Evolutionary conservation across 2,329 filamentous ascomycete species (phyloP), one percentile per base, ranked within the genome.

Genomic region (Coleophoma eucalyptorum): DNA sequence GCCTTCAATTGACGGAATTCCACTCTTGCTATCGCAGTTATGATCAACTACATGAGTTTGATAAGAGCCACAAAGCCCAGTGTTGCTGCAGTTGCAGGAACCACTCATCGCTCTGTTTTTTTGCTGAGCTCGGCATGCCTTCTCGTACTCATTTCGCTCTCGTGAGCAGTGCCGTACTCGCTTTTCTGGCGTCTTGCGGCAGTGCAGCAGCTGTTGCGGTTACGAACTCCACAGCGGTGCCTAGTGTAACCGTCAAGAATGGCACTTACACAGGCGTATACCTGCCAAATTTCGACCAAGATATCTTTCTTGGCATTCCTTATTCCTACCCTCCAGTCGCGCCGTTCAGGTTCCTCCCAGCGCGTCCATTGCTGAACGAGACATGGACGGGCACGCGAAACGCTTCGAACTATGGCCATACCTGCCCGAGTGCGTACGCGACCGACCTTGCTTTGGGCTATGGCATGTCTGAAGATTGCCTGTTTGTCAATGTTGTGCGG

Each of bases 401-500:
- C n/a, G 57, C 55, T n/a, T 50, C 47, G 10, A 50, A 54, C 20
- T 58, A 54, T 52, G 52, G 46, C 18, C 46, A 35, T 46, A 49
- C 31, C 13, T 46, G 33, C 38, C 38, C 42, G 33, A 50, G 33
- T 59, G 54, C 19, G 46, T 55, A 37, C 49, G 57, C 6, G 54
- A 56, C 38, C 3, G 31, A 37, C 35, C 13, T 33, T 10, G 19
- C 42, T 13, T 35, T 50, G 20, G 26, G 37, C 10, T 46, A 32
- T 34, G 35, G 32, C 32, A 41, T 43, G 34, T 49, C 50, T 3
- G 78, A 82, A 60, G 72, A 80, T 51, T 82, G 79, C 52, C 67
- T 82, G 10, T 78, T 75, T 43, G 64, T 81, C 52, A 81, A 80
- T 53, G 69, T 83, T 5, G 67, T 83, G n/a, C 71, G 78, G n/a